phyloP scores from a whole-genome alignment of 2,329 filamentous ascomycete genomes.

The Emmonsiellopsis sp. region DNA sequence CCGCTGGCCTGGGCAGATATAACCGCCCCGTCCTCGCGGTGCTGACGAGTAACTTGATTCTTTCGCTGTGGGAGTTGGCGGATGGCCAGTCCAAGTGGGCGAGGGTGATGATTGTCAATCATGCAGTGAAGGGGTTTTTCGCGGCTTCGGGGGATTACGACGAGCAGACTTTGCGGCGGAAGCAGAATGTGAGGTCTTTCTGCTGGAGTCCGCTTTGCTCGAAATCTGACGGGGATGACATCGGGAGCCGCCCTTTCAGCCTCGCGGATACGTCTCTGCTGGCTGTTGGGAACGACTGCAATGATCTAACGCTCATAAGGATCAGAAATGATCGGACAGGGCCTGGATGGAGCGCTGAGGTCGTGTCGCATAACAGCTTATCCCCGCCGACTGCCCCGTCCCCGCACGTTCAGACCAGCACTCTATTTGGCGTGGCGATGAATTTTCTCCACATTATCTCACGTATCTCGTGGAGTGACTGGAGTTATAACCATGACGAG shows the following conservation, averaged over 20 bases:
- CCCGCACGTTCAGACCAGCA: slow-evolving; percentile 15
- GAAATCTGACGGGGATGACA: neutral
- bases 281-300: slow-evolving; percentile 30
- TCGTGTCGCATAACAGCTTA: slow-evolving; percentile 18
- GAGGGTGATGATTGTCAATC: slow-evolving; percentile 46
- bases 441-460: slow-evolving; percentile 17
- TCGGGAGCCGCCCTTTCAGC: neutral
- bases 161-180: slow-evolving; percentile 17
- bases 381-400: slow-evolving; percentile 8
- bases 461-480: slow-evolving; percentile 25
- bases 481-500: slow-evolving; percentile 14
- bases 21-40: slow-evolving; percentile 46
- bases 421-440: slow-evolving; percentile 23
- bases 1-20: slow-evolving; percentile 46
- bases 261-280: slow-evolving; percentile 21
- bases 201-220: slow-evolving; percentile 25
- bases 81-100: slow-evolving; percentile 42
- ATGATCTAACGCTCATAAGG: slow-evolving; percentile 27
- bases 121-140: slow-evolving; percentile 36
- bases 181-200: slow-evolving; percentile 32
- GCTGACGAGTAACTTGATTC: slow-evolving; percentile 46
- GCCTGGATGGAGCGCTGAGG: slow-evolving; percentile 13
- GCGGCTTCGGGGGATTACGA: slow-evolving; percentile 12
- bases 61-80: slow-evolving; percentile 48
- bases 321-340: slow-evolving; percentile 9